Conservation (phyloP, 2,329 filamentous ascomycete species). For the Monosporascus ibericus region DNA sequence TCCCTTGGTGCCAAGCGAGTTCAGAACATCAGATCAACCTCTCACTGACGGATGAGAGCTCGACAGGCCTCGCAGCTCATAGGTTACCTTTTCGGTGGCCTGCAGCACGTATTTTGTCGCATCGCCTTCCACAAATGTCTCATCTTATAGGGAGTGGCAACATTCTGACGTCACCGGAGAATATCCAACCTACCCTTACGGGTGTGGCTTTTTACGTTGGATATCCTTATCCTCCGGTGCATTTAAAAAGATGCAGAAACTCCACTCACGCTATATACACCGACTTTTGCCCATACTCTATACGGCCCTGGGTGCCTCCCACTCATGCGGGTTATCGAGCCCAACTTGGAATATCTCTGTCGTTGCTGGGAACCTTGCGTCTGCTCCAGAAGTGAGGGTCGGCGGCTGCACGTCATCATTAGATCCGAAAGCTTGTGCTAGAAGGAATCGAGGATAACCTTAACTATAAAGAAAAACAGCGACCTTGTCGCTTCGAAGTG, state of each 20-base stretch:
- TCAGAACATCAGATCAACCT: background rate
- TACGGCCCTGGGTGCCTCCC: background rate
- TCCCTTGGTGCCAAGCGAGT: background rate
- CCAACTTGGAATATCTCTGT: background rate
- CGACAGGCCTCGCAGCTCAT: background rate
- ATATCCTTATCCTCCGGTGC: background rate
- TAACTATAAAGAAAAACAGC: background rate
- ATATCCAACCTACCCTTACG: background rate
- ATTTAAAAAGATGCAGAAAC: background rate
- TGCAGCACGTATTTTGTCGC: background rate
- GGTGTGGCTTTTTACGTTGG: background rate
- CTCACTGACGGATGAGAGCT: background rate
- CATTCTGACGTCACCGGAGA: background rate
- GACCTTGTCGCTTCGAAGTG: background rate
- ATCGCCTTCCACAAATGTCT: background rate
- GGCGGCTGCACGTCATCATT: background rate
- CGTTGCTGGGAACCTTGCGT: background rate
- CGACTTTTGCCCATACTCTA: constrained; percentile 19
- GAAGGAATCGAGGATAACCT: background rate
- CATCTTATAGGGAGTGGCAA: background rate
- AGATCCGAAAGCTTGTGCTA: background rate
- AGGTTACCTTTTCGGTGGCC: background rate
- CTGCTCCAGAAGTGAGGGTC: background rate
- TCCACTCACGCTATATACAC: constrained; percentile 18
- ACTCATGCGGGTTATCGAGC: background rate